Evolutionary conservation across 352 stramenopile genomes (phyloP).

Genomic region (Thraustochytrium sp.): DNA sequence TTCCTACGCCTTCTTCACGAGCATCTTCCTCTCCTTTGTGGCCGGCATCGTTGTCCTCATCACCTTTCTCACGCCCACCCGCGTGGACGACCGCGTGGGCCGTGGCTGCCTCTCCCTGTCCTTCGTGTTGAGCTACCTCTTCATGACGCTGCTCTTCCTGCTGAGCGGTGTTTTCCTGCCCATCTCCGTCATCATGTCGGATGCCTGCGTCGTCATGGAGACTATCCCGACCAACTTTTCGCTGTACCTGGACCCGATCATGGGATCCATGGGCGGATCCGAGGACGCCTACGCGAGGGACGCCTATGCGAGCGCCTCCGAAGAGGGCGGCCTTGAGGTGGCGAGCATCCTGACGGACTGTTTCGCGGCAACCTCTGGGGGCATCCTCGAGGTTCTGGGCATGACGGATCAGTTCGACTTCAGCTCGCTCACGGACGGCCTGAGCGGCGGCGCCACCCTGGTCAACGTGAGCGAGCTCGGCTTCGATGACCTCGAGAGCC

Average conservation of each 20-base stretch:
- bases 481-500: not conserved
- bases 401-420: not conserved
- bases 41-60: constrained; percentile 10
- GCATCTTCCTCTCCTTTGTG: not conserved
- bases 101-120: not conserved
- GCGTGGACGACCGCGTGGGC: not conserved
- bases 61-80: not conserved
- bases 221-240: constrained; percentile 13
- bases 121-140: not conserved
- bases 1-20: constrained; percentile 14
- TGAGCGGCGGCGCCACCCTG: not conserved
- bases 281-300: no score
- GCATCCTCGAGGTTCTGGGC: not conserved
- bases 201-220: constrained; percentile 18
- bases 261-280: no score
- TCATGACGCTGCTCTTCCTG: constrained; percentile 32
- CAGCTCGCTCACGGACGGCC: not conserved
- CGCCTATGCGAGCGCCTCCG: not conserved
- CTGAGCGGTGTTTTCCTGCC: not conserved
- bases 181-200: not conserved
- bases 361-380: not conserved
- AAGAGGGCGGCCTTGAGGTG: not conserved
- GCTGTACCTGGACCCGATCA: not conserved
- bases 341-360: not conserved
- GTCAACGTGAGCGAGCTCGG: not conserved